Base-by-base conservation (phyloP, 352 stramenopile genomes). In the Pythium sp. region DNA sequence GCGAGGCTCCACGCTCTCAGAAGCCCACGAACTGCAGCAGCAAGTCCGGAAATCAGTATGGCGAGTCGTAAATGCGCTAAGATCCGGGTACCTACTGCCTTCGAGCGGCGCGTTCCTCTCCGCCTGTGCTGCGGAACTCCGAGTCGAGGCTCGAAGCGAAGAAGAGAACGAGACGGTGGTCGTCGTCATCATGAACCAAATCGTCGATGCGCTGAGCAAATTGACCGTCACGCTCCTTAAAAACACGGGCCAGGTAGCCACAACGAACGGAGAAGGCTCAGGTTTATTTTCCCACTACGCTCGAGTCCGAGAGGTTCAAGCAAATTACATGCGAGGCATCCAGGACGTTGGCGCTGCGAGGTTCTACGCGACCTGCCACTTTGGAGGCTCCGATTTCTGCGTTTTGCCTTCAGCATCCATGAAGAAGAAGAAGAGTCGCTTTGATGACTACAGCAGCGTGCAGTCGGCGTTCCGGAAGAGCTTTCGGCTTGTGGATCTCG, bases 351-450 rank as follows among this genome's bases (percentile, higher is more conserved):
- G 49, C 1, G 14, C n/a, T 5, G 24, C 22, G 2, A 67, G 28
- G 41, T 72, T 72, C 61, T 68, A 68, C 51, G 67, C 60, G 2
- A 58, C 38, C 36, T 72, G 62, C 24, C 36, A 34, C 26, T 68
- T 72, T 26, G 22, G 53, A 24, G 41, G 67, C 54, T 24, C 30
- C 0, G 67, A 67, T 20, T 72, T 62, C 24, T 49, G 30, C 22
- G 53, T 58, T 9, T 38, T 38, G 32, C 6, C 32, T 11, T 38
- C 32, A 38, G 0, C 8, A 38, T 11, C 32, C 6, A 9, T 9
- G 32, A 38, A 38, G 32, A 38, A 38, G 32, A 38, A 38, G 34
- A 38, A 58, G 2, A 26, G 34, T 5, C 60, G 60, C 1, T 14
- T 72, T 3, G 67, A 68, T n/a, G 67, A 58, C 51, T 68, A 64